These are phyloP conservation scores for Pisolithus tinctorius DNA, from an alignment of 768 basidiomycete genomes.

Conservation along the genomic window DNA sequence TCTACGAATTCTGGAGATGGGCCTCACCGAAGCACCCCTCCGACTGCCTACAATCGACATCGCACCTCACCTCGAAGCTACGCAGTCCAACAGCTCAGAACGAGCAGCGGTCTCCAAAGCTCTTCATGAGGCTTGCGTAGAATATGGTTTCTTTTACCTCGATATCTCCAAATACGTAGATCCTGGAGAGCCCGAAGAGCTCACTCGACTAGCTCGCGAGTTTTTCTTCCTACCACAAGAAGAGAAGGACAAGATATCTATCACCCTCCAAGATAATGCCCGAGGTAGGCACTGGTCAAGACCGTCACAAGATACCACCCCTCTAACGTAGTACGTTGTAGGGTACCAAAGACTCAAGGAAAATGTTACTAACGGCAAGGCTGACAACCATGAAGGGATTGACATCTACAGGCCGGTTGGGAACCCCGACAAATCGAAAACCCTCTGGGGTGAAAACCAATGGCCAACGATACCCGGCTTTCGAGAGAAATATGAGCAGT, in stretches of 20 bases:
- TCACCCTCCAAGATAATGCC: conserved; percentile 65
- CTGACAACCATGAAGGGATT: conserved; percentile 79
- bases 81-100: conserved; percentile 22
- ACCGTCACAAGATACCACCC: neutral
- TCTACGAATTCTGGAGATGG: conserved; percentile 10
- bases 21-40: conserved; percentile 3
- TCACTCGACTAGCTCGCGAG: conserved; percentile 54
- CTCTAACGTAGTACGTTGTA: conserved; percentile 21
- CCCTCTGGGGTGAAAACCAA: conserved; percentile 81
- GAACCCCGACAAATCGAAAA: conserved; percentile 60
- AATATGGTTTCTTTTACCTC: conserved; percentile 89
- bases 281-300: conserved; percentile 46
- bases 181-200: conserved; percentile 53
- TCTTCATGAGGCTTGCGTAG: conserved; percentile 65
- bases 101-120: conserved; percentile 45
- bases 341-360: conserved; percentile 78
- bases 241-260: conserved; percentile 71
- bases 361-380: conserved; percentile 81
- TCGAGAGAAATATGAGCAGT: conserved; percentile 55
- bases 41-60: conserved; percentile 69
- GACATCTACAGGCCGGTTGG: conserved; percentile 77
- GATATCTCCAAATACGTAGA: conserved; percentile 57
- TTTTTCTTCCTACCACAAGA: conserved; percentile 71
- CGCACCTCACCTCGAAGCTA: conserved; percentile 48
- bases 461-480: conserved; percentile 66